Evolutionary conservation across 2,329 filamentous ascomycete genomes (phyloP).

Genomic region (Rhynchosporium agropyri): DNA sequence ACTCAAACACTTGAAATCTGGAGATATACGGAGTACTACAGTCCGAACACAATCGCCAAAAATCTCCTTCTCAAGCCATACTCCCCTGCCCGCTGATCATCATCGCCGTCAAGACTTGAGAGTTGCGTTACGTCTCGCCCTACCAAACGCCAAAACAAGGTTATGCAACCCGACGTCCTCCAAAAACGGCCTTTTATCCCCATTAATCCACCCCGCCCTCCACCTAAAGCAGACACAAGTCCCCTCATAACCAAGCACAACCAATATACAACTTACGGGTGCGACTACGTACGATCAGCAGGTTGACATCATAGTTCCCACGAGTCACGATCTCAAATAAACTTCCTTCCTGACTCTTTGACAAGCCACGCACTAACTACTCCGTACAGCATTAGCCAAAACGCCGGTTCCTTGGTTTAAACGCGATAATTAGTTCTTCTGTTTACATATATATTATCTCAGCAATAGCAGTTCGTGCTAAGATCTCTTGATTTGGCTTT

Average conservation of each 20-base stretch:
- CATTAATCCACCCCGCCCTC: neutral
- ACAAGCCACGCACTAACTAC: neutral
- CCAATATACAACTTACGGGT: neutral
- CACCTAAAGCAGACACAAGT: neutral
- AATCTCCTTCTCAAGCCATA: conserved; percentile 1
- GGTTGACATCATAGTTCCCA: conserved; percentile 1
- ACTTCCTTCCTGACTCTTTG: neutral
- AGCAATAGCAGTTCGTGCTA: neutral
- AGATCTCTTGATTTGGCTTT: neutral
- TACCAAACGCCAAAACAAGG: conserved; percentile 7
- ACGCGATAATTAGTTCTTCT: too few species aligned
- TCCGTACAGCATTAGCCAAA: too few species aligned
- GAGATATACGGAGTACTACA: neutral
- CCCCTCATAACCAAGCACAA: neutral
- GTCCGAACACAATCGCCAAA: neutral
- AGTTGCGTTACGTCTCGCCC: neutral
- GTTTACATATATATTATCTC: too few species aligned
- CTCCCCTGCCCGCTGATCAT: conserved; percentile 7
- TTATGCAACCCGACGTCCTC: neutral
- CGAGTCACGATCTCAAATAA: neutral
- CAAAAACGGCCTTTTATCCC: conserved; percentile 4
- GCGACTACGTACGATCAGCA: neutral
- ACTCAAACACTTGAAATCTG: neutral
- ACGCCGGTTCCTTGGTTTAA: too few species aligned
- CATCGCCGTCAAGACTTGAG: neutral